Evolutionary conservation across 2,329 filamentous ascomycete genomes (phyloP).

Genomic region (Pyrenophora tritici-repentis): DNA sequence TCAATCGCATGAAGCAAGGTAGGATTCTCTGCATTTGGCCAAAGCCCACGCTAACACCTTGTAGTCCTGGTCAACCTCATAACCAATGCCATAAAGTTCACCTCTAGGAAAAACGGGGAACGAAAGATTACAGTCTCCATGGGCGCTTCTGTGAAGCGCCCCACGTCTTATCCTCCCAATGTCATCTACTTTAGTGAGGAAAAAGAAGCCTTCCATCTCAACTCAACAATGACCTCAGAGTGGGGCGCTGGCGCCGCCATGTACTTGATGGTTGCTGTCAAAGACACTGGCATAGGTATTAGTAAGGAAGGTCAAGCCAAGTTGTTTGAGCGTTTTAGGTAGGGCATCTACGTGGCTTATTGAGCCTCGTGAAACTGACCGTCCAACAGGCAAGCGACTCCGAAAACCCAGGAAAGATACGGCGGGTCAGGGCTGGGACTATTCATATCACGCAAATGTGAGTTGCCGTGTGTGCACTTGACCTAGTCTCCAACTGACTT

Average conservation of each 20-base stretch:
- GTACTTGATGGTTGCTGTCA: constrained; percentile 53
- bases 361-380: not conserved
- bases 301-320: constrained; percentile 47
- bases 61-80: constrained; percentile 51
- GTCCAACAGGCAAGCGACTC: constrained; percentile 41
- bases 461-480: not conserved
- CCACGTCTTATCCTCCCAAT: constrained; percentile 50
- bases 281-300: constrained; percentile 52
- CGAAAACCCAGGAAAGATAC: constrained; percentile 50
- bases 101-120: constrained; percentile 45
- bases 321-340: constrained; percentile 52
- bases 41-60: constrained; percentile 13
- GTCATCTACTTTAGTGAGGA: constrained; percentile 52
- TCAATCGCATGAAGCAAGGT: constrained; percentile 48
- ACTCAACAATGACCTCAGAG: constrained; percentile 48
- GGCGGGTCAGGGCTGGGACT: constrained; percentile 49
- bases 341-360: constrained; percentile 7
- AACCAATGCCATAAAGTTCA: constrained; percentile 56
- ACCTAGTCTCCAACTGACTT: not conserved
- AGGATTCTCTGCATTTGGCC: not conserved
- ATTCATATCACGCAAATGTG: constrained; percentile 47
- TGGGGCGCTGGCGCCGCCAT: constrained; percentile 49
- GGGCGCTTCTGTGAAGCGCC: constrained; percentile 46
- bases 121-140: constrained; percentile 50
- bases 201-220: constrained; percentile 45